Base-by-base conservation (phyloP, 2,329 filamentous ascomycete genomes). In the Pseudogymnoascus sp. region DNA sequence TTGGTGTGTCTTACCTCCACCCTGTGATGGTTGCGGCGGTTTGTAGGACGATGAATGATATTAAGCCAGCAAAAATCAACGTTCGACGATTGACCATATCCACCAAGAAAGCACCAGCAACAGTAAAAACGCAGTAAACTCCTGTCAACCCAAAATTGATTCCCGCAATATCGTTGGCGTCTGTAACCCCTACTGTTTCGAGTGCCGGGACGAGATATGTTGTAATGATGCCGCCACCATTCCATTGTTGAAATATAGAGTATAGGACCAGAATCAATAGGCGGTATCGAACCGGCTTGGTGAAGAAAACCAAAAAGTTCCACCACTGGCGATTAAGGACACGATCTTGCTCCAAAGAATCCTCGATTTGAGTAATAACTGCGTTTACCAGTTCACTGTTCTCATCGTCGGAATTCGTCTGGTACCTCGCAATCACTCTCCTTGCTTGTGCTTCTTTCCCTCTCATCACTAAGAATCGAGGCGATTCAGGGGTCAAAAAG, bases 261-360 rank as follows among this genome's bases (percentile, higher is more conserved):
- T 80, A 80, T 7, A 80, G 67, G 15, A 75, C 65, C 12, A 80
- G 66, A 8, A 79, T 74, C 1, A 78, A 61, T 3, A 79, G 69
- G 22, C 77, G 72, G 64, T 74, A 80, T 38, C 75, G 68, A 11
- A 76, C 77, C 1, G 71, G 65, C 64, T 73, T 75, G 12, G 74
- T 78, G 67, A 78, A 75, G 66, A 80, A 79, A 38, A 76, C 74
- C 6, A 75, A 72, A 64, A 74, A 79, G 62, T 79, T 76, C 73
- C 76, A 79, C 59, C 75, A 76, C 59, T 71, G 67, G 64, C 71
- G 73, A 65, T 76, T 71, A 20, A 69, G 71, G 22, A 64, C 65
- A 25, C 60, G 65, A 8, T 66, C 66, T 22, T 69, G 61, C 22
- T 63, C 62, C 7, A 69, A 60, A 1, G 70, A 71, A 4, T 68